These are phyloP conservation scores for Halophytophthora polymorphica DNA, from an alignment of 352 stramenopile genomes.

Conservation along the genomic window DNA sequence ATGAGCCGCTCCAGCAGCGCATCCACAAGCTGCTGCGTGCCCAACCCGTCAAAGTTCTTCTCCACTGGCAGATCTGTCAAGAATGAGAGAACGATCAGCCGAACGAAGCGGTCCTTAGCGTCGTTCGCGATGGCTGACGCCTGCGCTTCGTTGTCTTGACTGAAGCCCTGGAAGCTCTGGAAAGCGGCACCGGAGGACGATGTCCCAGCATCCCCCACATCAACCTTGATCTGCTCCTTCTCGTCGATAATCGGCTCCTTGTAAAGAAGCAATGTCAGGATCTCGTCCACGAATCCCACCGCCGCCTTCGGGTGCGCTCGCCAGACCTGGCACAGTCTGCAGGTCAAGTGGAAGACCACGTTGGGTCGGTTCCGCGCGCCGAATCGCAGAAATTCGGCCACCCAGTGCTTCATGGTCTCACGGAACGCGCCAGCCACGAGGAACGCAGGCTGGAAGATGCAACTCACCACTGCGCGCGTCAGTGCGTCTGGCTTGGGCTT, in stretches of 20 bases:
- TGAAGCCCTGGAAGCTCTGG: conserved; percentile 24
- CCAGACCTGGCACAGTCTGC: conserved; percentile 65
- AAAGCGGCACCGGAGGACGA: conserved; percentile 7
- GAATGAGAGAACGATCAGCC: conserved; percentile 64
- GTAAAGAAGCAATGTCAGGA: conserved; percentile 70
- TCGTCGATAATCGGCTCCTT: conserved; percentile 74
- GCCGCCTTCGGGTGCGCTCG: conserved; percentile 44
- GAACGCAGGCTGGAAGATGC: conserved; percentile 72
- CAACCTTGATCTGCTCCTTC: conserved; percentile 43
- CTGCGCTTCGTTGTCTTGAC: conserved; percentile 9
- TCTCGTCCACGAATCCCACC: conserved; percentile 55
- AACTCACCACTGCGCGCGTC: conserved; percentile 60
- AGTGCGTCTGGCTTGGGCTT: conserved; percentile 68
- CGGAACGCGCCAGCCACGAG: conserved; percentile 27
- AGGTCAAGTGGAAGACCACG: conserved; percentile 76
- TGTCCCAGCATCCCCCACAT: not conserved
- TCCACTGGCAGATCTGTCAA: conserved; percentile 53
- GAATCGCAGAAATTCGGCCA: conserved; percentile 49
- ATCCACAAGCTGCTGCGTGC: conserved; percentile 33
- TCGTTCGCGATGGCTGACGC: conserved; percentile 22
- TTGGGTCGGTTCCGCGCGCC: conserved; percentile 62
- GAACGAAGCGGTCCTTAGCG: conserved; percentile 65
- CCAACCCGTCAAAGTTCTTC: not conserved
- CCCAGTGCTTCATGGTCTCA: conserved; percentile 55
- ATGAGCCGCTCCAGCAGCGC: conserved; percentile 39